Base-by-base conservation (phyloP, 192 early-diverging fungal genomes). In the Coemansia sp. region DNA sequence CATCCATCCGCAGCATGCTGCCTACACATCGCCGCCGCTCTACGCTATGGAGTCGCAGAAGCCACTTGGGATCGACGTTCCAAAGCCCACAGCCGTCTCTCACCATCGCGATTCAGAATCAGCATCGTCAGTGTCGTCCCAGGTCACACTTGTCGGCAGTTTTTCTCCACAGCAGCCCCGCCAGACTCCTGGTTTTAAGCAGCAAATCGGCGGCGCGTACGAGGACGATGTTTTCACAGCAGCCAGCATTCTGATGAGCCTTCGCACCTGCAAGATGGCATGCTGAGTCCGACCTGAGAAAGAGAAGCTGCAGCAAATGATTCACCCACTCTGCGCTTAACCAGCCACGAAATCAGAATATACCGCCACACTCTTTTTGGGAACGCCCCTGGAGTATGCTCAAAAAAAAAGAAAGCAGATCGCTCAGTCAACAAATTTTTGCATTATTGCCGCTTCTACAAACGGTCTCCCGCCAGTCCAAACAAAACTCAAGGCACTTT, bases 171-270 rank as follows among this genome's bases (percentile, higher is more conserved):
- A 41, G 43, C 57, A 33, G 51, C n/a, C 60, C 4, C 62, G 53
- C 9, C 68, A 70, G 26, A 12, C 24, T 2, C 38, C 24, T 30
- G 48, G 34, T 33, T 49, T 61, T 18, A 73, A 73, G 72, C 62
- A 21, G n/a, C 36, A 51, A 14, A 41, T 67, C 20, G 35, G 39
- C 20, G 60, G 52, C 55, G 41, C 59, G 52, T 71, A 67, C 49
- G 68, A 76, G 51, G 79, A 82, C 39, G 79, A 82, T 35, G 79
- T 82, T 41, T 82, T 73, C 46, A 61, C 71, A n/a, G 79, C 79
- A 2, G 79, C 79, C 26, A 82, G 75, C 65, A 82, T 82, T 41
- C 68, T 82, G 79, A 82, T 82, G 79, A 82, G 79, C 65, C 41
- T 82, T 53, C 79, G 79, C 20, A 65, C 79, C 4, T 82, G 74